Base-by-base conservation (phyloP, 345 rosid genomes). In the Citrus medica region DNA sequence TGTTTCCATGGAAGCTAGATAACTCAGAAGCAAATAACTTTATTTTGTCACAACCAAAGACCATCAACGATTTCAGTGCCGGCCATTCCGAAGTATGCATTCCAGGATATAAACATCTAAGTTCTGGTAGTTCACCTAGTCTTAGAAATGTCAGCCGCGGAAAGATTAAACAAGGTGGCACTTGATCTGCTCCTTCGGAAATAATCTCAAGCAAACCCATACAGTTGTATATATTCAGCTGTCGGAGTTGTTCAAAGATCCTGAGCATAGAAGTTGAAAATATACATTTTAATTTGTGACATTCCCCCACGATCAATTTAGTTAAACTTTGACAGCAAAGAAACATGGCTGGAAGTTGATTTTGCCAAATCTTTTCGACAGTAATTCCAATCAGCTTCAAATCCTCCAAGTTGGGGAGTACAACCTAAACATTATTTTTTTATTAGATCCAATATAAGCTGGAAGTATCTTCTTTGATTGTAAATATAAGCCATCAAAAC, bases 351-450 rank as follows among this genome's bases (percentile, higher is more conserved):
- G 38, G 75, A 13, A 62, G 73, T 14, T 53, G 60, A 56, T 46
- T 28, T 10, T 68, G 73, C 79, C 80, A 83, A 10, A 63, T 40
- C 10, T 4, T 69, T 70, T 75, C 37, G 14, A 82, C 19, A 28
- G 22, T 21, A 46, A 71, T 71, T 27, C 8, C 37, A 76, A 0
- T 0, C 8, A 83, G 16, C 6, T 8, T 0, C 75, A 83, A 9
- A 4, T 13, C 10, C 73, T 71, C 38, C 76, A 79, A 61, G 19
- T 64, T 70, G 21, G 85, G 82, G 28, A 79, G 46, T 10, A 7
- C 71, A 32, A 83, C 82, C 85, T 83, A 71, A 35, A 56, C 1
- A 70, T 13, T 46, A 30, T 28, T 14, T 46, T 48, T 6, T 40
- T 9, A 3, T 40, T 40, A 48, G 16, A 48, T 48, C 55, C 3